These are phyloP conservation scores for Diaporthe amygdali DNA, from an alignment of 2,329 filamentous ascomycete genomes.

Conservation along the genomic window DNA sequence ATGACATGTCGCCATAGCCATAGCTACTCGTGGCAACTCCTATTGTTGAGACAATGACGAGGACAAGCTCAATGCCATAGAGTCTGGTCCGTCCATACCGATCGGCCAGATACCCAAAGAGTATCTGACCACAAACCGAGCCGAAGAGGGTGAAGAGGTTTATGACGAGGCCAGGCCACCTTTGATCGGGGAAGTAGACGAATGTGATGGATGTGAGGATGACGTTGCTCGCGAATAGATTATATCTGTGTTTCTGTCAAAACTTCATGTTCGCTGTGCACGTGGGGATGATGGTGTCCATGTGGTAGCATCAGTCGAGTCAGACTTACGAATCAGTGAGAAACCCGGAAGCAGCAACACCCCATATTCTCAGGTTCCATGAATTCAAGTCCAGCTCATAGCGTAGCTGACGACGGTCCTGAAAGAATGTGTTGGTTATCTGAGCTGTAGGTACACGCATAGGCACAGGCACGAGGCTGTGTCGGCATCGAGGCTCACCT, in stretches of 20 bases:
- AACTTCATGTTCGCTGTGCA: neutral
- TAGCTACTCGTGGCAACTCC: constrained; percentile 58
- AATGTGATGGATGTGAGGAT: constrained; percentile 58
- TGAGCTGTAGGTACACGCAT: constrained; percentile 20
- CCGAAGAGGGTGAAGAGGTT: constrained; percentile 59
- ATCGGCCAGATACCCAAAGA: constrained; percentile 60
- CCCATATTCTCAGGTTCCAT: constrained; percentile 61
- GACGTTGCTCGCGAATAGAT: constrained; percentile 60
- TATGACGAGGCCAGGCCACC: constrained; percentile 53
- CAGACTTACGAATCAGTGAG: constrained; percentile 55
- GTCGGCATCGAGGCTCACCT: constrained; percentile 40
- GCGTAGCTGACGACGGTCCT: constrained; percentile 57
- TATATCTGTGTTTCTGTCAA: constrained; percentile 44
- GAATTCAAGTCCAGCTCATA: constrained; percentile 60
- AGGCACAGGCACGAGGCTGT: neutral
- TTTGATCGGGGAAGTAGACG: constrained; percentile 55
- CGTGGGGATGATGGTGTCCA: neutral
- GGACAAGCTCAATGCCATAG: constrained; percentile 61
- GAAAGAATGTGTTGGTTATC: neutral
- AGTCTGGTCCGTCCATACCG: constrained; percentile 59
- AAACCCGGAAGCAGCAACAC: constrained; percentile 59
- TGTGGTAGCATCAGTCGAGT: neutral
- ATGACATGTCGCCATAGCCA: constrained; percentile 55
- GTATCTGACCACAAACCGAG: constrained; percentile 56
- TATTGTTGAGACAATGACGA: constrained; percentile 63